Base-by-base conservation (phyloP, 1,139 yeast species). In the Pichiaceae sp. region DNA sequence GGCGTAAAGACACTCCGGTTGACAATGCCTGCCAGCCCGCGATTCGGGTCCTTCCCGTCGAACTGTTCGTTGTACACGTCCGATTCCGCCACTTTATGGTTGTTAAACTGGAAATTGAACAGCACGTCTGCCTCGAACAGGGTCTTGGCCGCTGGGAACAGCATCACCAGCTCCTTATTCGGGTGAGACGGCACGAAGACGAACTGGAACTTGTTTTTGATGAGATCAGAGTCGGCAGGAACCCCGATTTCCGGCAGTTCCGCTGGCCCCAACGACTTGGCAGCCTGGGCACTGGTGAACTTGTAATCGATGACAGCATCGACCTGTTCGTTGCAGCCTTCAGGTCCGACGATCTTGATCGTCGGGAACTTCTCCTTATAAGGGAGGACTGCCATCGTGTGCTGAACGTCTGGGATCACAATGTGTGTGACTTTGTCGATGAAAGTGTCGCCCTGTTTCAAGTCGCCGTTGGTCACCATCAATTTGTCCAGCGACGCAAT, bases 101-200 rank as follows among this genome's bases (percentile, higher is more conserved):
- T 40, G 5, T 31, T 38, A 19, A 58, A 53, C 17, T 68, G 68
- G 27, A 78, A 57, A 47, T 75, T 74, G 55, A 77, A 68, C 14
- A 76, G 45, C 39, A 78, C 51, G 49, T 78, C 86, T 2, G 78
- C 83, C 43, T 69, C 72, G 41, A 72, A 62, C 28, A 78, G 49
- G 0, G 72, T 61, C 47, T 66, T 66, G 17, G 74, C 59, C 12
- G 54, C 52, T 37, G 62, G 62, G 48, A 74, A 74, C 49, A 53
- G 72, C 46, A 72, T 48, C 4, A 75, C 68, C 38, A 79, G 53
- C 49, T 79, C 86, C 49, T 70, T 67, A 53, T 77, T 78, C 23
- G 45, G 53, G 48, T 73, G 80, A 3, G 59, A 54, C 9, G 81
- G 78, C 34, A 78, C 52, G 49, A 66, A 78, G 12, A 75, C 70